Percentiles rank a stretch among this genome's conserved stretches.
phyloP scores from a whole-genome alignment of 148 eudicot species.

The Beta vulgaris region DNA sequence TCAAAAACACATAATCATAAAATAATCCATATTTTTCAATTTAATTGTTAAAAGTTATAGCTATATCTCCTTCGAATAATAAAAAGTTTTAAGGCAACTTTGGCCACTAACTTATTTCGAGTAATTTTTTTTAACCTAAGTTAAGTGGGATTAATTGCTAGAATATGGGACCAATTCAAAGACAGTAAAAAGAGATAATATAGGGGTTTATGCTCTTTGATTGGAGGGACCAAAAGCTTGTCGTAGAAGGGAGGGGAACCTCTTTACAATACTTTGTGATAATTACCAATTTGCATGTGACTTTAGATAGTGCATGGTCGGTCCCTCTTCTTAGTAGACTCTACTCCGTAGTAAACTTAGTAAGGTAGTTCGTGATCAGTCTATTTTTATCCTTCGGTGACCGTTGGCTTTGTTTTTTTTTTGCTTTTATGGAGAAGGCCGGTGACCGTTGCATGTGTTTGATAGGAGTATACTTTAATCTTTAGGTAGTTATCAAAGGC shows the following conservation, averaged over 20 bases:
- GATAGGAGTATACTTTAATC: background rate
- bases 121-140: background rate
- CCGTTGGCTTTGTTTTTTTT: background rate
- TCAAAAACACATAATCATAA: no score
- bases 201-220: background rate
- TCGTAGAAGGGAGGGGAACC: slow-evolving; percentile 20
- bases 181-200: background rate
- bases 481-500: background rate
- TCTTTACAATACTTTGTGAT: background rate
- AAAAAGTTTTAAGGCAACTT: no score
- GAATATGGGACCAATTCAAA: background rate
- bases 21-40: no score
- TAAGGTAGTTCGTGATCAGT: background rate
- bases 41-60: no score
- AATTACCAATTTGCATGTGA: slow-evolving; percentile 17
- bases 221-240: slow-evolving; percentile 10
- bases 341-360: no score
- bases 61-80: no score
- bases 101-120: no score
- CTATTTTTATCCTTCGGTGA: slow-evolving; percentile 11
- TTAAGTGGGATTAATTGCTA: background rate
- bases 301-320: slow-evolving; percentile 11
- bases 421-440: background rate
- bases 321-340: no score
- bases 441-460: slow-evolving; percentile 22